Conservation (phyloP, 2,329 filamentous ascomycete species). For the Aureobasidium lini region DNA sequence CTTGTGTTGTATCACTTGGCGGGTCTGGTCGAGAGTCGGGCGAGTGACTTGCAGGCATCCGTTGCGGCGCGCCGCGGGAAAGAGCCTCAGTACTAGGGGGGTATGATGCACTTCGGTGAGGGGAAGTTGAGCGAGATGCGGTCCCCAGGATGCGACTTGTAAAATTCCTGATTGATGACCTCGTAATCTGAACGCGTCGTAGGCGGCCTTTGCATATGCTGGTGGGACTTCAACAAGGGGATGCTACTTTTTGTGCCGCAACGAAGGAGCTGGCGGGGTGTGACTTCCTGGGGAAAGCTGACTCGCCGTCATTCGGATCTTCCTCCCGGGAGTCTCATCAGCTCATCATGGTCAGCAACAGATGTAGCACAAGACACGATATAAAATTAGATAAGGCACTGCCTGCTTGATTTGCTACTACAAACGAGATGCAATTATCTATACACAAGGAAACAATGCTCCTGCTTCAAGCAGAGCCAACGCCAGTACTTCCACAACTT, state of each 20-base stretch:
- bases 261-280: not conserved
- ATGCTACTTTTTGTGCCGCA: not conserved
- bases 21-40: not conserved
- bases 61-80: not conserved
- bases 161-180: no score
- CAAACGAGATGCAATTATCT: not conserved
- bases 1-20: not conserved
- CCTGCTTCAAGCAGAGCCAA: constrained; percentile 1
- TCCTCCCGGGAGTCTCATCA: not conserved
- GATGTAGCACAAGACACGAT: not conserved
- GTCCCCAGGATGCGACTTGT: constrained; percentile 1
- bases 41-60: not conserved
- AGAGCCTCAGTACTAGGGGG: not conserved
- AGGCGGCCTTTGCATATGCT: not conserved
- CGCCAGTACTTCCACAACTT: not conserved
- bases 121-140: not conserved
- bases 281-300: constrained; percentile 6
- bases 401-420: not conserved
- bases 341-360: not conserved
- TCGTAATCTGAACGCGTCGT: not conserved
- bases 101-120: not conserved
- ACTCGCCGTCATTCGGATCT: not conserved
- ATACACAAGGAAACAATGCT: not conserved
- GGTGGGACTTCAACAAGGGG: constrained; percentile 9
- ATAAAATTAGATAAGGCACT: not conserved